Conservation (phyloP, 164 flowering plant genomes). For the Dillenia suffruticosa region DNA sequence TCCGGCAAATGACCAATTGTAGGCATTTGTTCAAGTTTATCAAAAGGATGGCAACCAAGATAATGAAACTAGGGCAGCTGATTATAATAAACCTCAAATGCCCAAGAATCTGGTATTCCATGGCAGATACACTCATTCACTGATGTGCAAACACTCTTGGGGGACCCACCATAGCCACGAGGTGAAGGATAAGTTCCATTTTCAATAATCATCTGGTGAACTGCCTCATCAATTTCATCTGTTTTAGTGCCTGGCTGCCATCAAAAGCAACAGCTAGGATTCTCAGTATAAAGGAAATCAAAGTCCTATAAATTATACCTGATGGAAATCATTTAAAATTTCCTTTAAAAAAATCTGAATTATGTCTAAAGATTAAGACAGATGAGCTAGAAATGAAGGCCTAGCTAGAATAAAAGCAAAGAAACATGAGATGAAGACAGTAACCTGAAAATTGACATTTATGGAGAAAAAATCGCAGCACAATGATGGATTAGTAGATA, state of each 20-base stretch:
- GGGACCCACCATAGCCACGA: slow-evolving; percentile 96
- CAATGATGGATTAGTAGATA: too few species aligned
- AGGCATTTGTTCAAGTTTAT: neutral
- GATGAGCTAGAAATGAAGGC: too few species aligned
- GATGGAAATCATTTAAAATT: neutral
- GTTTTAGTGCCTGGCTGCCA: slow-evolving; percentile 97
- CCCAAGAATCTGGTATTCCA: slow-evolving; percentile 96
- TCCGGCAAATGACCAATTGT: slow-evolving; percentile 46
- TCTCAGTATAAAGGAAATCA: slow-evolving; percentile 8
- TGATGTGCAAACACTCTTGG: slow-evolving; percentile 99
- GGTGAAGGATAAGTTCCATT: slow-evolving; percentile 99
- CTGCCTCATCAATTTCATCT: slow-evolving; percentile 93
- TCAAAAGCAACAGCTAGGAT: slow-evolving; percentile 18
- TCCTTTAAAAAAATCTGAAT: neutral
- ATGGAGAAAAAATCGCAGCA: neutral
- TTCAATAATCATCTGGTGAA: slow-evolving; percentile 96
- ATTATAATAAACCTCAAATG: slow-evolving; percentile 63
- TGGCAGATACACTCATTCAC: slow-evolving; percentile 99
- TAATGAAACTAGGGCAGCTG: neutral
- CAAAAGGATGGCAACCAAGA: neutral
- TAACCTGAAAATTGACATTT: neutral
- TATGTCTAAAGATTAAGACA: too few species aligned
- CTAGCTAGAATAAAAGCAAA: neutral
- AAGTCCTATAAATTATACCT: too few species aligned
- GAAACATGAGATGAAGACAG: neutral